A percentile compares a stretch with the other conserved stretches of the same genome.
Evolutionary conservation across 108 stramenopile genomes (phyloP).

Genomic region (Asterionellopsis glacialis): DNA sequence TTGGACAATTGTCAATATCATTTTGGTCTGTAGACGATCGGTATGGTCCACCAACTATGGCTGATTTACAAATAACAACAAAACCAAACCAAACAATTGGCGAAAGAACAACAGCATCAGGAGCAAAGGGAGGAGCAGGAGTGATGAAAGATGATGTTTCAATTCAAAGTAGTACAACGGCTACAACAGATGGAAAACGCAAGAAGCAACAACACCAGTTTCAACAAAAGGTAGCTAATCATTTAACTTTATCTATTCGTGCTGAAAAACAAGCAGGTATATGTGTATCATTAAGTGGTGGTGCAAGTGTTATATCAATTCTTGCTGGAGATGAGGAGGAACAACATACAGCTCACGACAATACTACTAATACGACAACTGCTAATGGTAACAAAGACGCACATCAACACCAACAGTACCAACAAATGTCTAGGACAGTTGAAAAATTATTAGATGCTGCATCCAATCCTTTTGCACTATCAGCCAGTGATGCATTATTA

Average conservation of each 20-base stretch:
- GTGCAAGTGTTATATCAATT: conserved; percentile 19
- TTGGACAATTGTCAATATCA: conserved; percentile 58
- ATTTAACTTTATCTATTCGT: conserved; percentile 64
- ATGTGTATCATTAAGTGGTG: conserved; percentile 75
- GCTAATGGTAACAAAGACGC: conserved; percentile 1
- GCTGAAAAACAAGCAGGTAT: conserved; percentile 66
- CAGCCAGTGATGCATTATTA: conserved; percentile 77
- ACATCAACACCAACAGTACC: conserved; percentile 27
- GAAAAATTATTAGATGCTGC: conserved; percentile 65
- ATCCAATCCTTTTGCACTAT: conserved; percentile 76
- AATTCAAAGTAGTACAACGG: not conserved
- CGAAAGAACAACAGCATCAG: no score
- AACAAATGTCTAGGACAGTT: conserved; percentile 32
- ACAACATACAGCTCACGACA: no score
- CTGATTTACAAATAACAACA: conserved; percentile 37
- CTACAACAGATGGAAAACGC: no score
- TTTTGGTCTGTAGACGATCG: conserved; percentile 87
- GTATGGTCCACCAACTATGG: conserved; percentile 70
- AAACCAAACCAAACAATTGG: no score
- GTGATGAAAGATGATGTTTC: no score
- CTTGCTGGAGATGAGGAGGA: no score
- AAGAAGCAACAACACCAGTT: no score
- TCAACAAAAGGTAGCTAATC: conserved; percentile 17
- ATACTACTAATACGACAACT: no score
- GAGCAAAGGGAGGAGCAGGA: no score